phyloP scores from a whole-genome alignment of 2,329 filamentous ascomycete genomes.

The Aspergillus pseudonomiae region DNA sequence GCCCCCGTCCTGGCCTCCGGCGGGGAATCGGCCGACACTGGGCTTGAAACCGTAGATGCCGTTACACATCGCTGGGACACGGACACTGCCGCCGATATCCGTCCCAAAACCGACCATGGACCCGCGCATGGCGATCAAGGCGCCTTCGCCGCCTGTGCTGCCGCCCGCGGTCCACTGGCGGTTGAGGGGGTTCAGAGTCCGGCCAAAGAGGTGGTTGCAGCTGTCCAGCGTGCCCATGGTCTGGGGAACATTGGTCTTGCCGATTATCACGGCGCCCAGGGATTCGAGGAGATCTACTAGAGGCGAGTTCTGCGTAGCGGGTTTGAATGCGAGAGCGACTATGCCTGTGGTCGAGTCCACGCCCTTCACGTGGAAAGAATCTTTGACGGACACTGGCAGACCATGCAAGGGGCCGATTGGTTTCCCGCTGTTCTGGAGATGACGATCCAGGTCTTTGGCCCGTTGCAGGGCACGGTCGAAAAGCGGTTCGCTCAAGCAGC shows the following conservation, averaged over 20 bases:
- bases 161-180: slow-evolving; percentile 64
- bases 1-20: slow-evolving; percentile 55
- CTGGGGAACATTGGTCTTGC: slow-evolving; percentile 71
- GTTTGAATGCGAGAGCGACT: slow-evolving; percentile 61
- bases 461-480: slow-evolving; percentile 53
- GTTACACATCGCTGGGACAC: slow-evolving; percentile 54
- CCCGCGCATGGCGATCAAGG: slow-evolving; percentile 61
- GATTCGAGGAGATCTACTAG: slow-evolving; percentile 61
- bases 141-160: slow-evolving; percentile 67
- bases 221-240: slow-evolving; percentile 57
- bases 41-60: slow-evolving; percentile 58
- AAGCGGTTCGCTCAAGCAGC: slow-evolving; percentile 57
- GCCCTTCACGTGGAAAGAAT: slow-evolving; percentile 50
- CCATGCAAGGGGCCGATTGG: slow-evolving; percentile 64
- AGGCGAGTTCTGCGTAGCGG: slow-evolving; percentile 58
- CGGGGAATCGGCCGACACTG: slow-evolving; percentile 52
- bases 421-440: slow-evolving; percentile 42
- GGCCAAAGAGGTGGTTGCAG: slow-evolving; percentile 64
- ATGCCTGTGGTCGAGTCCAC: slow-evolving; percentile 61
- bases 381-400: slow-evolving; percentile 58
- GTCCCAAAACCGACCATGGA: slow-evolving; percentile 64
- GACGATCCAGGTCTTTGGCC: slow-evolving; percentile 53
- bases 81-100: slow-evolving; percentile 57
- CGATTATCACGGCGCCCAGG: slow-evolving; percentile 68
- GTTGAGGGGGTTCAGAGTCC: slow-evolving; percentile 66